Base-by-base conservation (phyloP, 176 grass and related monocot genomes). In the Coix lacrymajobi region DNA sequence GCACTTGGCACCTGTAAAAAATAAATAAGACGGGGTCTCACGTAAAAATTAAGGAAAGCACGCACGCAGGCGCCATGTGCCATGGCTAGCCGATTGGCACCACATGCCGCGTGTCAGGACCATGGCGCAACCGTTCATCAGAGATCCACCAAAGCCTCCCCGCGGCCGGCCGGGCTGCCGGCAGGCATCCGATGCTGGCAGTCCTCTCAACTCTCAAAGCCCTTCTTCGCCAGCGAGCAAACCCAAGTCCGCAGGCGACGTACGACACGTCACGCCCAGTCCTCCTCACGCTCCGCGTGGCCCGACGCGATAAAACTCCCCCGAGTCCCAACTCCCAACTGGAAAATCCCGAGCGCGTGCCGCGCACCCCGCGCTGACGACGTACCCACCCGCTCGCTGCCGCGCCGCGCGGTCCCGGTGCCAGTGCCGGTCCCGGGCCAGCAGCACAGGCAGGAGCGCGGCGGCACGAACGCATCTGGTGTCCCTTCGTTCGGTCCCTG, bases 381-480 rank as follows among this genome's bases (percentile, higher is more conserved):
- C 33, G 33, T 20, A 66, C 31, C n/a, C n/a, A n/a, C n/a, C n/a
- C n/a, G n/a, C n/a, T n/a, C 62, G 63, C 63, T 36, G 36, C 66
- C 34, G 65, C 36, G 74, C 36, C 36, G 60, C 77, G 60, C 25
- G 76, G 40, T 48, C 61, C 62, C 26, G 46, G 14, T 20, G n/a
- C n/a, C n/a, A 6, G 37, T 38, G n/a, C 54, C 54, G 51, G 51
- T 8, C 49, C 51, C 19, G 46, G 46, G 49, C 49, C 46, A 45
- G 43, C 48, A 5, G 15, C 4, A 2, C 14, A 28, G 40, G 40
- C 24, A 30, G 41, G 44, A 29, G 75, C 87, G 32, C 81, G 34
- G 80, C 80, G 86, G 73, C 75, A 79, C 67, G 58, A 36, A 19
- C 81, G 87, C 75, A 84, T 84, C 75, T 48, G 46, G 45, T 88